These are phyloP conservation scores for Aurantiochytrium sp. DNA, from an alignment of 108 stramenopile species.

Conservation along the genomic window DNA sequence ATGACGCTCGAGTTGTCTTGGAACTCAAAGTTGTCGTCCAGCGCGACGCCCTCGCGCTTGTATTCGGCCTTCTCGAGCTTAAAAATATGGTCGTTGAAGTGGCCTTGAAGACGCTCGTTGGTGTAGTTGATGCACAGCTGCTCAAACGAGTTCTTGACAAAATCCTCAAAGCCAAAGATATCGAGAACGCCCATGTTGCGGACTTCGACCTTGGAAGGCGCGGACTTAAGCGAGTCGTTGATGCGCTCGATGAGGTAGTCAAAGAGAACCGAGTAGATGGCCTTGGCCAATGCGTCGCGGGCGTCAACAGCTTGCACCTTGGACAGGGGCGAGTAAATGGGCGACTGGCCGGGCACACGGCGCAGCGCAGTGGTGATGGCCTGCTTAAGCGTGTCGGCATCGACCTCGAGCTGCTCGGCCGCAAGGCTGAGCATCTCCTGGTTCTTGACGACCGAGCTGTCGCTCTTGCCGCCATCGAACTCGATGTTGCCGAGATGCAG, in stretches of 20 bases:
- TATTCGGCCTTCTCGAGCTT: conserved; percentile 46
- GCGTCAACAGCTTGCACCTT: conserved; percentile 56
- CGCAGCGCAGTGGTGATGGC: conserved; percentile 69
- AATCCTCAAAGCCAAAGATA: conserved; percentile 95
- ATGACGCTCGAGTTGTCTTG: conserved; percentile 44
- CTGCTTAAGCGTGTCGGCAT: conserved; percentile 59
- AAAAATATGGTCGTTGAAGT: conserved; percentile 56
- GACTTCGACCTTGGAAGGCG: neutral
- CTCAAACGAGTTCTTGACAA: conserved; percentile 62
- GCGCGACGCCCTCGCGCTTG: conserved; percentile 33
- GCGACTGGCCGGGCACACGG: conserved; percentile 59
- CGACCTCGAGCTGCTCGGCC: conserved; percentile 64
- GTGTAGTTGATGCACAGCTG: conserved; percentile 60
- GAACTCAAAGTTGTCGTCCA: conserved; percentile 39
- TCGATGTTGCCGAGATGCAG: conserved; percentile 73
- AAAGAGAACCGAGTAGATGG: conserved; percentile 79
- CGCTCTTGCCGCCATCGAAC: conserved; percentile 56
- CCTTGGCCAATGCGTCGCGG: conserved; percentile 84
- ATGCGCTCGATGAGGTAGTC: conserved; percentile 75
- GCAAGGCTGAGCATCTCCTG: conserved; percentile 55
- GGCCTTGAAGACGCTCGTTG: conserved; percentile 52
- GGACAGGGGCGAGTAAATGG: neutral
- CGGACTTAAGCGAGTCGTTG: conserved; percentile 39
- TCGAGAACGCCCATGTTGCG: conserved; percentile 52
- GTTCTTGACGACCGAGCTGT: conserved; percentile 58